A percentile compares a stretch with the other conserved stretches of the same genome.
These are phyloP conservation scores for Termitomyces sp. DNA, from an alignment of 768 basidiomycete genomes.

Conservation along the genomic window DNA sequence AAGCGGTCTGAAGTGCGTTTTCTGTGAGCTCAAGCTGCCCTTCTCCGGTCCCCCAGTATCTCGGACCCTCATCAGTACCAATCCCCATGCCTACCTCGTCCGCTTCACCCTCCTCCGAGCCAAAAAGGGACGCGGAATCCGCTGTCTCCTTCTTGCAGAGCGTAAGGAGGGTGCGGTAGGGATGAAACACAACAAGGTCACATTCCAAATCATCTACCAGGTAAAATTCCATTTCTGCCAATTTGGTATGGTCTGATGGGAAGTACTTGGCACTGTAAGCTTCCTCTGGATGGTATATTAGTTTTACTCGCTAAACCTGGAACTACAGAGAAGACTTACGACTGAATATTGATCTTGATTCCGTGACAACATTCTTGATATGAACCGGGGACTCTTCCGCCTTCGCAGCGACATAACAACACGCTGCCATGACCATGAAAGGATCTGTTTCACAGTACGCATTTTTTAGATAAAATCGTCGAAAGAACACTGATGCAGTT, in stretches of 20 bases:
- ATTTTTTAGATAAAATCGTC: constrained; percentile 96
- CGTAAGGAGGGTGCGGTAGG: constrained; percentile 84
- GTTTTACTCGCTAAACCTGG: background rate
- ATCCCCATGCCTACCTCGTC: constrained; percentile 53
- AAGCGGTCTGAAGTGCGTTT: constrained; percentile 84
- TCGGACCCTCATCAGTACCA: constrained; percentile 48
- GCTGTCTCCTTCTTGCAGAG: constrained; percentile 64
- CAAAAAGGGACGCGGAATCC: constrained; percentile 35
- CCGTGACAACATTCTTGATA: constrained; percentile 88
- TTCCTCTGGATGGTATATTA: constrained; percentile 38
- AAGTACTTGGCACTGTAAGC: constrained; percentile 79
- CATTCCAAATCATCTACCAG: constrained; percentile 96
- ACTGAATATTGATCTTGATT: constrained; percentile 76
- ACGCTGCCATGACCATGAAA: constrained; percentile 88
- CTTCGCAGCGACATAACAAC: constrained; percentile 95
- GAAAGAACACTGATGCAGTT: constrained; percentile 93
- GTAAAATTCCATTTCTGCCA: constrained; percentile 99
- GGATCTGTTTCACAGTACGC: constrained; percentile 95
- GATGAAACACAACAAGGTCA: constrained; percentile 90
- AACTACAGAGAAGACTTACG: constrained; percentile 40
- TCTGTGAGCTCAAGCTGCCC: constrained; percentile 77
- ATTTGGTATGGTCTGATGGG: constrained; percentile 81
- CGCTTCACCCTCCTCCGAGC: constrained; percentile 52
- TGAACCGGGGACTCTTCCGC: constrained; percentile 95
- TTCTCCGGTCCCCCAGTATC: constrained; percentile 81